Percentiles rank a stretch among this genome's conserved stretches.
Conservation (phyloP, 176 grass and related monocot genomes). For the Oryza australiensis region DNA sequence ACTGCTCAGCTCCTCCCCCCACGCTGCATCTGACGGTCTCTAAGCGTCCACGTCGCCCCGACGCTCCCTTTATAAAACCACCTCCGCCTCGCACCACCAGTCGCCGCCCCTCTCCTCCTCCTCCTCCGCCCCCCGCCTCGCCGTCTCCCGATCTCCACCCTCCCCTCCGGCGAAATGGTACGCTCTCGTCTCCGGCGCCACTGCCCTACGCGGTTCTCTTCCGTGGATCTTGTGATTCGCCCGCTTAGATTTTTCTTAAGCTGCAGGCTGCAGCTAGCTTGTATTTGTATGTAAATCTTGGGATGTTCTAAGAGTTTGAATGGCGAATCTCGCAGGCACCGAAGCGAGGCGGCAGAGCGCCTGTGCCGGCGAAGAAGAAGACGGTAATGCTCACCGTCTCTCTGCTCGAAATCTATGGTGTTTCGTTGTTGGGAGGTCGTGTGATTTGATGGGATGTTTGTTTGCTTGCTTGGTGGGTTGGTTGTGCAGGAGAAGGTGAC, state of each 20-base stretch:
- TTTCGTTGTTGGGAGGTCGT: not conserved
- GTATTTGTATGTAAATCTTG: not conserved
- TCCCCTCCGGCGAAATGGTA: conserved; percentile 56
- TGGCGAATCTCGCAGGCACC: conserved; percentile 56
- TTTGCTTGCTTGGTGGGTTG: not conserved
- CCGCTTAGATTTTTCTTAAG: not conserved
- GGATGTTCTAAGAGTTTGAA: not conserved
- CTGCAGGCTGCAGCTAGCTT: not conserved
- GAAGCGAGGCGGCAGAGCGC: conserved; percentile 64
- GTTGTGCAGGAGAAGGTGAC: conserved; percentile 58
- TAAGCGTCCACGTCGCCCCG: conserved; percentile 4
- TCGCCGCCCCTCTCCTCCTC: conserved; percentile 34
- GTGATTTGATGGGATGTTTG: not conserved
- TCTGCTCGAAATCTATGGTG: not conserved
- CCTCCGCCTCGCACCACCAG: not conserved
- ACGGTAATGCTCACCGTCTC: not conserved
- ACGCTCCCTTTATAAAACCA: conserved; percentile 28
- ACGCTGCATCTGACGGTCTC: conserved; percentile 23
- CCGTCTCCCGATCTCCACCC: conserved; percentile 43
- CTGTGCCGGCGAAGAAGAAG: conserved; percentile 69
- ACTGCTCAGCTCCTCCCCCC: not conserved
- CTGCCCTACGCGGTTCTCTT: not conserved
- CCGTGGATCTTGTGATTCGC: not conserved
- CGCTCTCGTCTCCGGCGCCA: not conserved
- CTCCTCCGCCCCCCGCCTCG: not conserved